Evolutionary conservation across 176 grass and related monocot genomes (phyloP), one percentile per base, ranked within the genome.

Genomic region (Carex scoparia): DNA sequence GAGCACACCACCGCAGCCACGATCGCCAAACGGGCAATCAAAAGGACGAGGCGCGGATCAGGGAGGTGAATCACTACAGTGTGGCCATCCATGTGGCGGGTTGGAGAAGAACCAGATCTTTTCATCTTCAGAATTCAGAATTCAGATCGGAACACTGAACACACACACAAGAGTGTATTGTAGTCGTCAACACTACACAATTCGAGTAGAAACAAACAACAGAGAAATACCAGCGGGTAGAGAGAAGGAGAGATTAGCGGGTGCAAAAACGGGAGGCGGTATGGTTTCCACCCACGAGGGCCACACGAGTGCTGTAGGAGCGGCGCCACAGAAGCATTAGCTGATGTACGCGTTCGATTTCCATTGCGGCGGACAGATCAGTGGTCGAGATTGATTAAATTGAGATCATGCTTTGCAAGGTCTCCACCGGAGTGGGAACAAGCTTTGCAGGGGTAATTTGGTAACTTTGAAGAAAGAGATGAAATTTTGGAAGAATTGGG

Each of bases 261-360:
- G 87, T 91, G 89, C 94, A 97, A 69, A 97, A 97, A 16, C 94
- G 91, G 81, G 94, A 85, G 81, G 94, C 89, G 81, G 94, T 97
- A 90, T 97, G 94, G 89, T 97, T 97, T 73, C 94, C 94, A 90
- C 94, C 94, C 91, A 97, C 91, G 91, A 97, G 94, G 81, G 89
- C 94, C 62, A 97, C 87, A 81, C 91, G 94, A 80, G 87, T 42
- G 81, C 23, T 87, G 70, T 69, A 78, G 74, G 87, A 81, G 63
- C 88, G 82, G 57, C 70, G 87, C 77, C 85, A 86, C 87, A 97
- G 87, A 89, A 93, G 86, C 86, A 96, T 81, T 71, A 93, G 88
- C 66, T 87, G 84, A 12, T 19, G 84, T 69, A 90, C 86, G 66
- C 91, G 89, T 88, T 97, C 84, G 77, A 87, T 35, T 79, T 93